Conservation (phyloP, 768 basidiomycete species). For the Mycena venus region DNA sequence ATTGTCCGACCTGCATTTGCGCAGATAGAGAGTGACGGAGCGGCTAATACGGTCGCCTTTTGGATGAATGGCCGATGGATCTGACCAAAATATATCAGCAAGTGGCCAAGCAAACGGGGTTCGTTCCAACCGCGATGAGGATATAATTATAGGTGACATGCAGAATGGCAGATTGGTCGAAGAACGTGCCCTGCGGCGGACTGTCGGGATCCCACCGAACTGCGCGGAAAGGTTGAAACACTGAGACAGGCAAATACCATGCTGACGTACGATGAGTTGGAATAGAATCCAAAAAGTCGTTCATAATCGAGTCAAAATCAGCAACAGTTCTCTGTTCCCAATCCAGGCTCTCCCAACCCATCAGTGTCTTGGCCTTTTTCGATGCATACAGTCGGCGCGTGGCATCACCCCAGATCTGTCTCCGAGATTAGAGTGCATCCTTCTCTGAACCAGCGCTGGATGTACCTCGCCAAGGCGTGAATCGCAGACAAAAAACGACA, state of each 20-base stretch:
- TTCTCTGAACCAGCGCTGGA: background rate
- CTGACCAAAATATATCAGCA: slow-evolving; percentile 43
- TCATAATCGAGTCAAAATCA: slow-evolving; percentile 70
- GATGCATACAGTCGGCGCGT: slow-evolving; percentile 67
- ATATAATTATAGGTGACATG: slow-evolving; percentile 55
- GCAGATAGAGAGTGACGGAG: slow-evolving; percentile 69
- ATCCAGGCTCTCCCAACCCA: slow-evolving; percentile 63
- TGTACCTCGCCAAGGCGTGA: slow-evolving; percentile 57
- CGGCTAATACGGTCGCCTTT: slow-evolving; percentile 41
- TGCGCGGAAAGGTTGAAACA: background rate
- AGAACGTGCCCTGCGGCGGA: slow-evolving; percentile 36
- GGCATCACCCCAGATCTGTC: slow-evolving; percentile 66
- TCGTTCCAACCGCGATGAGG: slow-evolving; percentile 54
- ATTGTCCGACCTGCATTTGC: slow-evolving; percentile 63
- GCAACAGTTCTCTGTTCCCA: slow-evolving; percentile 68
- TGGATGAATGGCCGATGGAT: slow-evolving; percentile 64
- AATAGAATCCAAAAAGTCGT: slow-evolving; percentile 71
- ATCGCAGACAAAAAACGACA: slow-evolving; percentile 64
- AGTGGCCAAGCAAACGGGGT: slow-evolving; percentile 43
- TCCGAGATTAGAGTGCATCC: background rate
- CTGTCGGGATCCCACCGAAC: slow-evolving; percentile 35
- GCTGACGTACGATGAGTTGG: slow-evolving; percentile 64
- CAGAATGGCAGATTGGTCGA: slow-evolving; percentile 53
- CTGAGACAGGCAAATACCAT: background rate
- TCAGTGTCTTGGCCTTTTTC: slow-evolving; percentile 53